Percentiles rank a stretch among this genome's conserved stretches.
Evolutionary conservation across 148 eudicot genomes (phyloP).

Genomic region (Amaranthus cruentus): DNA sequence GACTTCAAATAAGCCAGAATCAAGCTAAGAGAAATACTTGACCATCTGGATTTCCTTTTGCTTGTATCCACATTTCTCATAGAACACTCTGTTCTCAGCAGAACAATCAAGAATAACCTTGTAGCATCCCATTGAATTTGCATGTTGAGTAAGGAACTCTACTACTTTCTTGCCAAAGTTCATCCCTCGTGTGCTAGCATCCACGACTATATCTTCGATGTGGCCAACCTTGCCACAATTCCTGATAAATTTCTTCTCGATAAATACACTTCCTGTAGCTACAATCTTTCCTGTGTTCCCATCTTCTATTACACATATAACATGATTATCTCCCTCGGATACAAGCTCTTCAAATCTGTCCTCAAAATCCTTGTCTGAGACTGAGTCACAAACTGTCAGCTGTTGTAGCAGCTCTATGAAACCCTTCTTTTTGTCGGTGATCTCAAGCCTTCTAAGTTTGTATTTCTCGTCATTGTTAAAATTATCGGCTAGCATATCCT

Average conservation of each 20-base stretch:
- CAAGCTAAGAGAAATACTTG: slow-evolving; percentile 49
- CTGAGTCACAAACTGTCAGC: slow-evolving; percentile 69
- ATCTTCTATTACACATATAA: slow-evolving; percentile 81
- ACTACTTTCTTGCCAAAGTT: slow-evolving; percentile 74
- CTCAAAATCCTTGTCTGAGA: slow-evolving; percentile 60
- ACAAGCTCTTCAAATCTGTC: slow-evolving; percentile 59
- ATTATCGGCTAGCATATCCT: slow-evolving; percentile 17
- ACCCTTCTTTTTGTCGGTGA: slow-evolving; percentile 68
- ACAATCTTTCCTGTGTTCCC: slow-evolving; percentile 42
- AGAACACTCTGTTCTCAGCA: slow-evolving; percentile 45
- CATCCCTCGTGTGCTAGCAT: slow-evolving; percentile 55
- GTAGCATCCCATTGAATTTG: slow-evolving; percentile 64
- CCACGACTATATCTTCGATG: slow-evolving; percentile 87
- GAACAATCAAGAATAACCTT: slow-evolving; percentile 92
- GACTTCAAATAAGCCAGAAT: too few species aligned
- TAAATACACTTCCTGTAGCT: slow-evolving; percentile 79
- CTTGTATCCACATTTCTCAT: slow-evolving; percentile 83
- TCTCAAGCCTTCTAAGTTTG: slow-evolving; percentile 59
- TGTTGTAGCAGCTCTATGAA: slow-evolving; percentile 73
- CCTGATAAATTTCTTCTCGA: slow-evolving; percentile 79
- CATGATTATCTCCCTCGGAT: slow-evolving; percentile 56
- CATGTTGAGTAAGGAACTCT: slow-evolving; percentile 57
- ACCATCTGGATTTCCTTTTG: slow-evolving; percentile 81
- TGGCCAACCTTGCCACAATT: slow-evolving; percentile 88
- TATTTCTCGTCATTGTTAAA: slow-evolving; percentile 7